A percentile compares a stretch with the other conserved stretches of the same genome.
phyloP scores from a whole-genome alignment of 2,329 filamentous ascomycete genomes.

The Plenodomus biglobosus region DNA sequence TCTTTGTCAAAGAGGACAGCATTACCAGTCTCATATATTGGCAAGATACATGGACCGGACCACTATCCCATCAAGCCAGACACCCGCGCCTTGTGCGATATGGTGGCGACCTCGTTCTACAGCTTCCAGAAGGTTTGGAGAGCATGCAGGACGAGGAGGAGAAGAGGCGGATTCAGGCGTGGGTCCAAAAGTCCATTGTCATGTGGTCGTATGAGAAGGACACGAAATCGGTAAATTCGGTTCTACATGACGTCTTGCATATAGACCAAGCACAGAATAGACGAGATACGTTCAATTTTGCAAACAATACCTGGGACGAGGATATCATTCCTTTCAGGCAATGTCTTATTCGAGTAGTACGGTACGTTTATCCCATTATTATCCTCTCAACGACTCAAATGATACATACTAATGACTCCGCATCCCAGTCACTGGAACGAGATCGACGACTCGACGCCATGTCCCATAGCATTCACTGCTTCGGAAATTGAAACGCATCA shows the following conservation, averaged over 20 bases:
- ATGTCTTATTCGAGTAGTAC: slow-evolving; percentile 34
- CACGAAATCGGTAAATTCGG: slow-evolving; percentile 29
- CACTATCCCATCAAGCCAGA: slow-evolving; percentile 27
- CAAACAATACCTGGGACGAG: slow-evolving; percentile 34
- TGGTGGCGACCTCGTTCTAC: slow-evolving; percentile 29
- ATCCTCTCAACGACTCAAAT: slow-evolving; percentile 9
- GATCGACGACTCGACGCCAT: slow-evolving; percentile 28
- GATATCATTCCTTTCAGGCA: slow-evolving; percentile 38
- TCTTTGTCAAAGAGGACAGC: slow-evolving; percentile 42
- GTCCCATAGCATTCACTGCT: slow-evolving; percentile 31
- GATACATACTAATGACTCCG: slow-evolving; percentile 12
- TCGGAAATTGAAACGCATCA: slow-evolving; percentile 21
- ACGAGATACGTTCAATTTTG: slow-evolving; percentile 33
- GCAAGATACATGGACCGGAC: slow-evolving; percentile 40
- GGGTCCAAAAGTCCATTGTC: slow-evolving; percentile 32
- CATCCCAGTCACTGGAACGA: slow-evolving; percentile 32
- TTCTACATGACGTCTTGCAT: slow-evolving; percentile 27
- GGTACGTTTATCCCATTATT: slow-evolving; percentile 23
- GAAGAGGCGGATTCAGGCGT: slow-evolving; percentile 22
- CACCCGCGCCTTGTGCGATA: slow-evolving; percentile 35
- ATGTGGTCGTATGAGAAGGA: slow-evolving; percentile 33
- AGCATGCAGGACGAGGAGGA: slow-evolving; percentile 28
- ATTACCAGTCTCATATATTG: slow-evolving; percentile 50
- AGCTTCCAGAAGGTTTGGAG: slow-evolving; percentile 26
- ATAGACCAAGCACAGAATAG: slow-evolving; percentile 26